Percentiles rank a stretch among this genome's conserved stretches.
phyloP scores from a whole-genome alignment of 176 grass and related monocot species.

The Avena insularis region DNA sequence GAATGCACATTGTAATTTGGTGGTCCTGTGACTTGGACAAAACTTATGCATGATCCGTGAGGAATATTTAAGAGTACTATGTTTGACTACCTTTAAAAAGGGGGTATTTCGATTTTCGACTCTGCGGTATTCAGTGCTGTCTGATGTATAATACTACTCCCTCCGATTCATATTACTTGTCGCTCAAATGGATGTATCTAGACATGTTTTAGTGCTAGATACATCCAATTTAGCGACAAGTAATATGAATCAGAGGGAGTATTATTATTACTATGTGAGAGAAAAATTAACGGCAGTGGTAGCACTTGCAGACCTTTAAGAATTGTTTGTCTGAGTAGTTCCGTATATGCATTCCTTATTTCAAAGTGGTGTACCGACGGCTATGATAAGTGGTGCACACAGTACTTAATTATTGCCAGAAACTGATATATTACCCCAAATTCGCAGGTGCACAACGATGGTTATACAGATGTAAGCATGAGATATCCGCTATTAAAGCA shows the following conservation, averaged over 20 bases:
- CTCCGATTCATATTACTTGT: too few relatives aligned
- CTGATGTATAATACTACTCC: neutral
- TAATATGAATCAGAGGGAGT: too few relatives aligned
- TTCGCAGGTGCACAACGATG: constrained; percentile 52
- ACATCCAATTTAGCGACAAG: too few relatives aligned
- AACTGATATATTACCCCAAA: constrained; percentile 46
- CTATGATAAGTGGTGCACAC: neutral
- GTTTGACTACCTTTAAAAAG: neutral
- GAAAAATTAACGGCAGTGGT: constrained; percentile 31
- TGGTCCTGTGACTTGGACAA: neutral
- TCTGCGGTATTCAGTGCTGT: neutral
- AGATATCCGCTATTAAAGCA: constrained; percentile 64
- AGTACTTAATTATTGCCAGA: constrained; percentile 35
- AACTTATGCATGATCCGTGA: neutral
- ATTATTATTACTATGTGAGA: neutral
- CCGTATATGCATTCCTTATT: neutral
- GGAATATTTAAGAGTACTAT: constrained; percentile 17
- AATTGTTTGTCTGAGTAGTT: constrained; percentile 30
- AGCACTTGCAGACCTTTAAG: constrained; percentile 15
- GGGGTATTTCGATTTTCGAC: neutral
- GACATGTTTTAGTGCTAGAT: too few relatives aligned
- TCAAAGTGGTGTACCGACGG: neutral
- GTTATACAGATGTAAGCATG: constrained; percentile 47
- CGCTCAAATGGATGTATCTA: too few relatives aligned
- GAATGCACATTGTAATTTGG: constrained; percentile 14